phyloP scores from a whole-genome alignment of 78 protist species.

The Parvularia atlantis region DNA sequence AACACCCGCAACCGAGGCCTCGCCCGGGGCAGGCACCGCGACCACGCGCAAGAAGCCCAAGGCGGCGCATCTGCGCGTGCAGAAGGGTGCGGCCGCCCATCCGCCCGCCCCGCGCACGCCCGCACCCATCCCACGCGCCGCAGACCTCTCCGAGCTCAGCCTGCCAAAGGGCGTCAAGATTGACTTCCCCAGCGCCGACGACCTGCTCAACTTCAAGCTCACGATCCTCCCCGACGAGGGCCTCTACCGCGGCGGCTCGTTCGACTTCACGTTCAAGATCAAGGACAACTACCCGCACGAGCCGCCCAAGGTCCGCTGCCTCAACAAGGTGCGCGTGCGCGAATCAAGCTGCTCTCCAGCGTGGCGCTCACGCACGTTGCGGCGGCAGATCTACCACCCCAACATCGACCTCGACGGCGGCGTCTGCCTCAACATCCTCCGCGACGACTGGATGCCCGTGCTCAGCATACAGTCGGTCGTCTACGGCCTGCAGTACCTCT shows the following conservation, averaged over 20 bases:
- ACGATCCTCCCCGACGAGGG: conserved; percentile 25
- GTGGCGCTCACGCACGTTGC: background rate
- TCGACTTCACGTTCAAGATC: background rate
- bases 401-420: conserved; percentile 62
- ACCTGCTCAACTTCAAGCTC: background rate
- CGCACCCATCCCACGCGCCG: background rate
- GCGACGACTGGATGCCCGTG: conserved; percentile 71
- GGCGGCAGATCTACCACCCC: conserved; percentile 37
- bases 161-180: conserved; percentile 18
- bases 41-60: background rate
- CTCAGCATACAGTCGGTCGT: conserved; percentile 40
- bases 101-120: no score
- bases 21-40: background rate
- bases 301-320: conserved; percentile 25
- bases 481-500: conserved; percentile 47
- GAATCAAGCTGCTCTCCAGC: background rate
- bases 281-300: conserved; percentile 16
- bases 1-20: background rate
- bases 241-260: conserved; percentile 10
- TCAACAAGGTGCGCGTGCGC: background rate
- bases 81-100: conserved; percentile 2
- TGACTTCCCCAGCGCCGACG: conserved; percentile 8
- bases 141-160: conserved; percentile 16
- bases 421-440: conserved; percentile 65
- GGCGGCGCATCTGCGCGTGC: conserved; percentile 22